Evolutionary conservation across 768 basidiomycete genomes (phyloP).

Genomic region (Cyclocybe aegerita): DNA sequence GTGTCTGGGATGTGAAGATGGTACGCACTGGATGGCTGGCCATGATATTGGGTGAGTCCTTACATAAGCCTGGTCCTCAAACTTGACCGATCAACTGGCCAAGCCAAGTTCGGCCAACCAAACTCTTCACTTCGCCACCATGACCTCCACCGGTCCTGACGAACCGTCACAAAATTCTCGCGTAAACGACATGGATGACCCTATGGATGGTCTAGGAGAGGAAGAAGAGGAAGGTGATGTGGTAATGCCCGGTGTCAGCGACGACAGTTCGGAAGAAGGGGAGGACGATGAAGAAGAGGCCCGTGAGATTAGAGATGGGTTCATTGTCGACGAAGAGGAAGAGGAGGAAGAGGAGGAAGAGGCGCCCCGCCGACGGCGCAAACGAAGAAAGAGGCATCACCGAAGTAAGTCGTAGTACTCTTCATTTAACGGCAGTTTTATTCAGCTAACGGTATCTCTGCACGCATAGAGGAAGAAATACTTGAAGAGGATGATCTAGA

Average conservation of each 20-base stretch:
- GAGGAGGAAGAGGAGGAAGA: slow-evolving; percentile 81
- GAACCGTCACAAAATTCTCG: slow-evolving; percentile 30
- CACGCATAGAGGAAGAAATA: slow-evolving; percentile 58
- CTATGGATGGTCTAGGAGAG: slow-evolving; percentile 60
- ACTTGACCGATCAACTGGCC: no score
- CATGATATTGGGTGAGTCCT: neutral
- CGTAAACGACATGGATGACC: slow-evolving; percentile 49
- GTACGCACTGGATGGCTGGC: neutral
- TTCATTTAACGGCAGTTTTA: slow-evolving; percentile 4
- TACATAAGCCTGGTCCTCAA: no score
- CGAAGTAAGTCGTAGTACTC: slow-evolving; percentile 38
- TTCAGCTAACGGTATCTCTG: slow-evolving; percentile 11
- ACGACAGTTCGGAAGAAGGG: slow-evolving; percentile 80
- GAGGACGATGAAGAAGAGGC: slow-evolving; percentile 92
- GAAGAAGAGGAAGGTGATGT: slow-evolving; percentile 59
- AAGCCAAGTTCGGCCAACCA: no score
- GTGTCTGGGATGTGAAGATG: neutral
- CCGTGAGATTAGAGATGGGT: slow-evolving; percentile 77
- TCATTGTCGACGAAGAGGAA: slow-evolving; percentile 92
- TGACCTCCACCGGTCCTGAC: slow-evolving; percentile 52
- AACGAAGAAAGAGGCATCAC: slow-evolving; percentile 67
- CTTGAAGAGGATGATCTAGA: slow-evolving; percentile 96
- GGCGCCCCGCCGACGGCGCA: slow-evolving; percentile 57
- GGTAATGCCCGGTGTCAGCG: slow-evolving; percentile 52
- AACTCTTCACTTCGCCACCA: slow-evolving; percentile 28